Evolutionary conservation across 179 eudicot genomes (phyloP).

Genomic region (Carnegiea gigantea): DNA sequence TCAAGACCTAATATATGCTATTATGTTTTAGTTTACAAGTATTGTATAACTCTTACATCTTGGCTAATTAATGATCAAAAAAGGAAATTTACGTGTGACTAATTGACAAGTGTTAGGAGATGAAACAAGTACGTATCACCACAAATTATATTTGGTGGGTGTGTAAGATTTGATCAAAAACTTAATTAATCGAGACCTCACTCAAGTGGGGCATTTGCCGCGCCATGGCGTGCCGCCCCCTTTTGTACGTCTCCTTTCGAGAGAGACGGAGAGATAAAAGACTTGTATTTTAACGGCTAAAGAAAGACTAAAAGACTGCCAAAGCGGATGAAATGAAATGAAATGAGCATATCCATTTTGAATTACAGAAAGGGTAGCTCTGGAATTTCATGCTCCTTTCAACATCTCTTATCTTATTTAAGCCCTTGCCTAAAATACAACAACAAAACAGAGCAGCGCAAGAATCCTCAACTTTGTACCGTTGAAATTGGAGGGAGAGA

Average conservation of each 20-base stretch:
- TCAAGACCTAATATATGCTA: no score
- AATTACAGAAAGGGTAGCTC: neutral
- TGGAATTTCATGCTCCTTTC: slow-evolving; percentile 1
- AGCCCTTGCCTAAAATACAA: neutral
- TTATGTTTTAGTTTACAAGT: no score
- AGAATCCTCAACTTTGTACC: neutral
- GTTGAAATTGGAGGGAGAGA: neutral
- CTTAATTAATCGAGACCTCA: no score
- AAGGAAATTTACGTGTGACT: no score
- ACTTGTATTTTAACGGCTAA: neutral
- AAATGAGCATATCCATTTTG: slow-evolving; percentile 12
- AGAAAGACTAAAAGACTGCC: neutral
- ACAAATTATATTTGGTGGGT: no score
- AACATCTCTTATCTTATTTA: neutral
- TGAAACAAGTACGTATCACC: no score
- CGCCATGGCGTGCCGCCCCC: neutral
- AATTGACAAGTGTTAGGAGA: no score
- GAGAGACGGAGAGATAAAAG: neutral
- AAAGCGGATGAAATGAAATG: slow-evolving; percentile 21
- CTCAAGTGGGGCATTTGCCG: no score
- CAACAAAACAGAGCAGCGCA: neutral
- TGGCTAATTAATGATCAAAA: no score
- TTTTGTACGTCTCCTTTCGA: neutral
- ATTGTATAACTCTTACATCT: no score
- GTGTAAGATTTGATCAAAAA: no score